These are phyloP conservation scores for Moesziomyces parantarcticus DNA, from an alignment of 1,284 basidiomycete genomes.

Conservation along the genomic window DNA sequence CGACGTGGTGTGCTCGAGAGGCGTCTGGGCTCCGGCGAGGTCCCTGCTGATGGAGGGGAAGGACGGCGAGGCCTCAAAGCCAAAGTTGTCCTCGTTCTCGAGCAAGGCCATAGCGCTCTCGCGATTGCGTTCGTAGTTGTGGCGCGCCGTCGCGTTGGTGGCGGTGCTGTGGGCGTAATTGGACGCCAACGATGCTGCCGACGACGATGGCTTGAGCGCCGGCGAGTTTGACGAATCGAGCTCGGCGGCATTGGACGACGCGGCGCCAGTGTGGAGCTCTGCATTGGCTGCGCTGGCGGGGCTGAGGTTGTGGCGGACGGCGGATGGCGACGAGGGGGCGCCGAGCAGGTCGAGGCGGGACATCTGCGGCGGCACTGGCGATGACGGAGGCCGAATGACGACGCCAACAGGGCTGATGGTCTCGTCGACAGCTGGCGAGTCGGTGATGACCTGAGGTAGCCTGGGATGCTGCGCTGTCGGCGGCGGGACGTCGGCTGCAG, in stretches of 20 bases:
- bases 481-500: not conserved
- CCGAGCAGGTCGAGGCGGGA: constrained; percentile 6
- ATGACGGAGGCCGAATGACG: constrained; percentile 39
- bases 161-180: constrained; percentile 34
- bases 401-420: constrained; percentile 37
- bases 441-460: constrained; percentile 24
- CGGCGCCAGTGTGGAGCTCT: not conserved
- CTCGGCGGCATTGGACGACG: constrained; percentile 5
- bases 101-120: constrained; percentile 40
- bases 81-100: constrained; percentile 43
- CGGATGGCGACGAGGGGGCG: constrained; percentile 4
- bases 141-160: constrained; percentile 23
- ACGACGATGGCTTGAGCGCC: constrained; percentile 30
- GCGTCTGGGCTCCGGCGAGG: too few species aligned
- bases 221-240: constrained; percentile 5
- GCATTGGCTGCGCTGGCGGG: constrained; percentile 10
- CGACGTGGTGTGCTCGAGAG: too few species aligned
- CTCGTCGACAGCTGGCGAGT: constrained; percentile 46
- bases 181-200: constrained; percentile 26
- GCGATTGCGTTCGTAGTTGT: constrained; percentile 31
- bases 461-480: constrained; percentile 1
- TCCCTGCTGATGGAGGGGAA: constrained; percentile 3
- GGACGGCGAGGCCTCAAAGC: constrained; percentile 14
- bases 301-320: constrained; percentile 23
- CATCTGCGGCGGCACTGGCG: constrained; percentile 31